Evolutionary conservation across 2,329 filamentous ascomycete species (phyloP).

Genomic region (Fusarium irregulare): DNA sequence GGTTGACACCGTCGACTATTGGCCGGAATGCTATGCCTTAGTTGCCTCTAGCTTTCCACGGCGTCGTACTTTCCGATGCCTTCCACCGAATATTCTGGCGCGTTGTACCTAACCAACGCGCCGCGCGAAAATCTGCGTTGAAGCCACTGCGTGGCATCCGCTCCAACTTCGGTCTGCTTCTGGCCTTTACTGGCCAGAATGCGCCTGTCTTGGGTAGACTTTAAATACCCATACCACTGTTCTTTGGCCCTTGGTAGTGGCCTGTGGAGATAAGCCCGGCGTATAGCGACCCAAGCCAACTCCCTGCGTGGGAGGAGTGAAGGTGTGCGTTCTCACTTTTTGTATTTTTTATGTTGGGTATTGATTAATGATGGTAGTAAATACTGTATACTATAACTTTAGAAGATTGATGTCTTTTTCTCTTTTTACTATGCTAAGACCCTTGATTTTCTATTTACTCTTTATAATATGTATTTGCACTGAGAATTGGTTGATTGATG

Average conservation of each 20-base stretch:
- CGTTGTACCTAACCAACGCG: neutral
- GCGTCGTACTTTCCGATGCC: neutral
- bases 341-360: neutral
- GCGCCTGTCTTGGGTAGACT: neutral
- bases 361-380: neutral
- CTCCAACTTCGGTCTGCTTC: too few species aligned
- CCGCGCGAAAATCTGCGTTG: neutral
- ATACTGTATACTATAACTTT: neutral
- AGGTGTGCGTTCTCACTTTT: constrained; percentile 20
- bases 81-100: neutral
- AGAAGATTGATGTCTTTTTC: neutral
- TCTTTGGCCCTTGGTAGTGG: constrained; percentile 25
- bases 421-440: neutral
- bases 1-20: too few species aligned
- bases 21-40: neutral
- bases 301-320: neutral
- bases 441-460: neutral
- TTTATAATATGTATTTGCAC: neutral
- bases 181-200: too few species aligned
- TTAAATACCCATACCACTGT: neutral
- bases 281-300: neutral
- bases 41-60: neutral
- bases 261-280: constrained; percentile 6
- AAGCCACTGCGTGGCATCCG: neutral
- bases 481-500: neutral